Base-by-base conservation (phyloP, 257 asterid genomes). In the Thymus mandschuricus region DNA sequence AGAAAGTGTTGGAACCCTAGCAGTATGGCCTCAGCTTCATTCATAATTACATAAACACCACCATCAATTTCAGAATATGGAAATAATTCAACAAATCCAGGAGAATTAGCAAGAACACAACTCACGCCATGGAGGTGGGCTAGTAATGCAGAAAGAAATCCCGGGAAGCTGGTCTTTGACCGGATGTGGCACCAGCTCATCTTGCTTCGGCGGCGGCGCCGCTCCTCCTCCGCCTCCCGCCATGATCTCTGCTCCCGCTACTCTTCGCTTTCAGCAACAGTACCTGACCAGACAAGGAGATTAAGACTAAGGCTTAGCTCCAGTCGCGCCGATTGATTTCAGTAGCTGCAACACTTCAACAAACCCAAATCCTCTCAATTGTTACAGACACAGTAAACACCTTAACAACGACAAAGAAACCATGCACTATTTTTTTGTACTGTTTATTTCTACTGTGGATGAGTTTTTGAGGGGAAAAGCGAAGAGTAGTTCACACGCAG, bases 41-140 rank as follows among this genome's bases (percentile, higher is more conserved):
- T 66, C 15, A 74, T 48, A 74, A 75, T 60, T 34, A 70, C 55
- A 74, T 48, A 74, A 75, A 64, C 41, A 70, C 55, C 33, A 54
- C 49, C 63, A 44, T 38, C 8, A 34, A 29, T 58, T 49, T 38
- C 40, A 45, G 15, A 71, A 38, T 46, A 64, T 12, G 43, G 12
- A 48, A 28, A 60, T 3, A 10, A 21, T 10, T 44, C 2, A 44
- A 10, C 2, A 43, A 27, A 73, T 5, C 57, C 35, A 33, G 50
- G 34, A 30, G 0, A 59, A 45, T 29, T 41, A 48, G 41, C 41
- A 38, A 12, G 71, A 70, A 27, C 69, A 72, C n/a, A 10, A 81
- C 93, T 84, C n/a, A 92, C 97, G 98, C 97, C 97, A 92, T 0
- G 98, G 98, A 63, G 97, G 98, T 2, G 97, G 97, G 76, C 98